Base-by-base conservation (phyloP, 2,329 filamentous ascomycete species). In the Verticillium longisporum region DNA sequence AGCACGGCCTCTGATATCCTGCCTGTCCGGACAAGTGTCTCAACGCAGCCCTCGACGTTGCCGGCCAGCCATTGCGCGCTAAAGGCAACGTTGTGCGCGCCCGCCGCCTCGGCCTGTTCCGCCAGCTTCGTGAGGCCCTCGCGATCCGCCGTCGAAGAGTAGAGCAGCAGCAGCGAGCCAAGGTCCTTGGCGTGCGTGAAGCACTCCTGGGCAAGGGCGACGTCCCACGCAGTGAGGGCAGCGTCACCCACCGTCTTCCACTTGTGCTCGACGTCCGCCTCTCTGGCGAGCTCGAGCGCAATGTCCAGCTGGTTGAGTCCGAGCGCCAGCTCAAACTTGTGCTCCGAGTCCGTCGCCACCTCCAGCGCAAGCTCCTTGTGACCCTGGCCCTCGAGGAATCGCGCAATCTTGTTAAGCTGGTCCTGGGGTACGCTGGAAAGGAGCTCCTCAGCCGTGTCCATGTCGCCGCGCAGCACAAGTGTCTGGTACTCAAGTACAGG, bases 221-320 rank as follows among this genome's bases (percentile, higher is more conserved):
- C 83, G 69, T 99, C 88, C 95, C 94, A 99, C 1, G 81, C 88
- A 10, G 87, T 78, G 50, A 99, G 83, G 1, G 95, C 95, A 1
- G 93, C 90, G 68, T 99, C 95, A 63, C 95, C 95, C 4, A 99
- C 91, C 3, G 87, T 93, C 83, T 98, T 98, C 95, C 95, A 99
- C 77, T 97, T 97, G 78, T 98, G 94, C 73, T 98, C 95, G 1
- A 88, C 90, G 65, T 97, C 89, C 11, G 92, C 90, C 73, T 90
- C 83, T 50, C 88, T 84, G 6, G 95, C 94, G 58, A 98, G 86
- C 63, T 92, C 88, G 3, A 97, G 83, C 0, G 94, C 94, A 70
- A 94, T 90, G 50, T 93, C 85, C 14, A 98, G 85, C 65, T 95
- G 89, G 68, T 89, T 91, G 54, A 99, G 82, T 3, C 87, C 84